Percentiles rank a stretch among this genome's conserved stretches.
Conservation (phyloP, 257 asterid species). For the Euphrasia confusa region DNA sequence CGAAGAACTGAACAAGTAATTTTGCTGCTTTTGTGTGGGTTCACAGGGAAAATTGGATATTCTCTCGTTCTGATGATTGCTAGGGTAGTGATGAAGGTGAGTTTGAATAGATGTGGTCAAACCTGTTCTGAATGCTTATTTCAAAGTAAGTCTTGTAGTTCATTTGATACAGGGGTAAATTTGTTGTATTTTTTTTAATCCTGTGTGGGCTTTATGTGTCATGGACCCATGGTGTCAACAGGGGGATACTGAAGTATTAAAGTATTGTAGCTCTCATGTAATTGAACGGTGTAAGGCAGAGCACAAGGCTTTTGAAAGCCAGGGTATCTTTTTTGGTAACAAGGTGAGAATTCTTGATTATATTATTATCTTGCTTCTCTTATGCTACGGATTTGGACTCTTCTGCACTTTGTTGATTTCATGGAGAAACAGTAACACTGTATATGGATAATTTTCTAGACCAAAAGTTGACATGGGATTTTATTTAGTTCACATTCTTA, state of each 20-base stretch:
- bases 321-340: slow-evolving; percentile 72
- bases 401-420: neutral
- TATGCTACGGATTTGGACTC: neutral
- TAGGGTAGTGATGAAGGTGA: no score
- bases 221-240: slow-evolving; percentile 23
- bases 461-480: neutral
- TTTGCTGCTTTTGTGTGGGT: no score
- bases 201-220: no score
- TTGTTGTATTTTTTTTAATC: slow-evolving; percentile 9
- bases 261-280: slow-evolving; percentile 75
- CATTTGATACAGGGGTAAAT: neutral
- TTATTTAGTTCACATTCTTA: no score
- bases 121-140: slow-evolving; percentile 87
- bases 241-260: slow-evolving; percentile 67
- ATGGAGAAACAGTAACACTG: neutral
- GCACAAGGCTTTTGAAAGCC: slow-evolving; percentile 63
- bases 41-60: no score
- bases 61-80: no score
- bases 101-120: slow-evolving; percentile 74
- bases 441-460: neutral
- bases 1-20: no score
- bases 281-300: slow-evolving; percentile 92
- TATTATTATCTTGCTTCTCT: neutral
- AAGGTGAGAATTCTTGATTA: slow-evolving; percentile 46
- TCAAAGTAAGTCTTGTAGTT: slow-evolving; percentile 54